phyloP scores from a whole-genome alignment of 176 grass and related monocot genomes.

The Chrysopogon serrulatus region DNA sequence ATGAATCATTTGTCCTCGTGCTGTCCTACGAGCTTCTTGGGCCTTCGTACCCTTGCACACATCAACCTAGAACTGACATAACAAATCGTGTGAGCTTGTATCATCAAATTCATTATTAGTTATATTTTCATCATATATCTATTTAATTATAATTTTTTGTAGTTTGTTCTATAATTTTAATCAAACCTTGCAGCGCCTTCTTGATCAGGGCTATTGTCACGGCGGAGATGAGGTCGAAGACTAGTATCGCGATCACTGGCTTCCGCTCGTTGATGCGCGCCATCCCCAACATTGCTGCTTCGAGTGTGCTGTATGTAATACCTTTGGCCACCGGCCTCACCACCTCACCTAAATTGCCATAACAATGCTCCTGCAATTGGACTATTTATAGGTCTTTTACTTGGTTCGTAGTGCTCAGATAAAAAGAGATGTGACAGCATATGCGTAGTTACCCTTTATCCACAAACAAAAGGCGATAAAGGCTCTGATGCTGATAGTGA shows the following conservation, averaged over 20 bases:
- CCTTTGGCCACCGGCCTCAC: background rate
- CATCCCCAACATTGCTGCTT: slow-evolving; percentile 24
- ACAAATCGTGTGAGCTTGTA: too few species aligned
- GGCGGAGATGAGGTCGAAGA: slow-evolving; percentile 49
- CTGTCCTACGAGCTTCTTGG: too few species aligned
- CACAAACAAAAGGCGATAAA: background rate
- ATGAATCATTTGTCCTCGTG: too few species aligned
- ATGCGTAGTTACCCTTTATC: background rate
- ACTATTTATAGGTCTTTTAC: slow-evolving; percentile 41
- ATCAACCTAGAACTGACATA: too few species aligned
- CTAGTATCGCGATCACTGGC: slow-evolving; percentile 53
- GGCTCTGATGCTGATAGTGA: background rate
- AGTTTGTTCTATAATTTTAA: too few species aligned
- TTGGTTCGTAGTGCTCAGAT: background rate
- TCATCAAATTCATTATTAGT: too few species aligned
- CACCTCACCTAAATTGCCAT: background rate
- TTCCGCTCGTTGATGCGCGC: slow-evolving; percentile 42
- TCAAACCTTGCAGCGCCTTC: slow-evolving; percentile 54
- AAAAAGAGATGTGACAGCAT: background rate
- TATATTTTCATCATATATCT: too few species aligned
- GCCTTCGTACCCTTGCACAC: too few species aligned
- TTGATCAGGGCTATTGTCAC: slow-evolving; percentile 78
- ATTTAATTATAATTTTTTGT: too few species aligned
- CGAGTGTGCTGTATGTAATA: background rate
- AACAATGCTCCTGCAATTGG: slow-evolving; percentile 6